Evolutionary conservation across 129 eudicot genomes (phyloP).

Genomic region (Flaveria brownii): DNA sequence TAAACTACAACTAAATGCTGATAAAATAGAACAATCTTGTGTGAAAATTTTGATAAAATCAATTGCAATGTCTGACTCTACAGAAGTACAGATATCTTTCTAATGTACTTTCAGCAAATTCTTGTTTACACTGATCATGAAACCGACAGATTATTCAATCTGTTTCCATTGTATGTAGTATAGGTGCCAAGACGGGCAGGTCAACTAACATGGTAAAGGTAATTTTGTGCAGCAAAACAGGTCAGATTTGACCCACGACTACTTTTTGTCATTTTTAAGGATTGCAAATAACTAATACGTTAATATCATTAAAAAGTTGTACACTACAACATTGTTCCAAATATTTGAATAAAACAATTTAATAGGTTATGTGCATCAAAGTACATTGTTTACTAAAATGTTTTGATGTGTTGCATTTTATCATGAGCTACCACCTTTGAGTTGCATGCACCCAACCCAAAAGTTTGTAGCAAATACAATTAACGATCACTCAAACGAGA

Average conservation of each 20-base stretch:
- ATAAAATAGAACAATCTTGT: constrained; percentile 1
- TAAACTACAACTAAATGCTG: not conserved
- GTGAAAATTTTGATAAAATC: not conserved
- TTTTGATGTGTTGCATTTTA: too few species aligned
- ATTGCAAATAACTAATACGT: not conserved
- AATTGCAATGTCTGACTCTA: not conserved
- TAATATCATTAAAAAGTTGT: too few species aligned
- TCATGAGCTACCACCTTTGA: not conserved
- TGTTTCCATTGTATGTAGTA: not conserved
- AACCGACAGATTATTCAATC: not conserved
- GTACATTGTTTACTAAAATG: too few species aligned
- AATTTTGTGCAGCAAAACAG: not conserved
- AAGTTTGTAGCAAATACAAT: not conserved
- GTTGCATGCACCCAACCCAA: not conserved
- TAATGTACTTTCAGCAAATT: not conserved
- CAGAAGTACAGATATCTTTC: not conserved
- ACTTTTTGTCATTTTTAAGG: not conserved
- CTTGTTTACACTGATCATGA: too few species aligned
- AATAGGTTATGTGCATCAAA: too few species aligned
- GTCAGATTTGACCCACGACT: not conserved
- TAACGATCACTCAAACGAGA: not conserved
- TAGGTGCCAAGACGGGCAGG: not conserved
- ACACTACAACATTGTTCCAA: too few species aligned
- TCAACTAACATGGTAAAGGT: not conserved
- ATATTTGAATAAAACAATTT: too few species aligned